Evolutionary conservation across 2,329 filamentous ascomycete genomes (phyloP).

Genomic region (Cryphonectria japonica): DNA sequence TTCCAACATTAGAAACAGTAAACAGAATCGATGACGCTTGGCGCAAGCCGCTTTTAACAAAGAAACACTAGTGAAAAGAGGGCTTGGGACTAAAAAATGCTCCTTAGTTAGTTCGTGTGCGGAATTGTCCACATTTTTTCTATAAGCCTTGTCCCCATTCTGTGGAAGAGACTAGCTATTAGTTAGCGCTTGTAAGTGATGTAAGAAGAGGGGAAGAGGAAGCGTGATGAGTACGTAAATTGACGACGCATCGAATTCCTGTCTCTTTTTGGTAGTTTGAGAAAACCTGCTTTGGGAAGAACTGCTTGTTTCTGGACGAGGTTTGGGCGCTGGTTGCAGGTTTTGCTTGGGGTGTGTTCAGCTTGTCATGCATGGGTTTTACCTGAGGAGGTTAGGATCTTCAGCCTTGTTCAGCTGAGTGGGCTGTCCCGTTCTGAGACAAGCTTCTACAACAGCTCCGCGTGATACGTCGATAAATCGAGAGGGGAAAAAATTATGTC

Average conservation of each 20-base stretch:
- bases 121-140: background rate
- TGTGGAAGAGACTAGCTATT: slow-evolving; percentile 10
- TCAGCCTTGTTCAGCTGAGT: background rate
- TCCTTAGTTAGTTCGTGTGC: background rate
- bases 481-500: background rate
- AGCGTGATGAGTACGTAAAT: background rate
- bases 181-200: background rate
- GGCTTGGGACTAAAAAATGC: background rate
- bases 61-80: background rate
- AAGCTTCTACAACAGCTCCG: background rate
- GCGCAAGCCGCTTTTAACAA: slow-evolving; percentile 12
- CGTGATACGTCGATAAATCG: background rate
- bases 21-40: slow-evolving; percentile 21
- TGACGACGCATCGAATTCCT: background rate
- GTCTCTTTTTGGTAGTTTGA: background rate
- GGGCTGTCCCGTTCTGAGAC: background rate
- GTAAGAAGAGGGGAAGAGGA: background rate
- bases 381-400: background rate
- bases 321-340: background rate
- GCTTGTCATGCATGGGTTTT: background rate
- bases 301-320: background rate
- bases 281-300: background rate
- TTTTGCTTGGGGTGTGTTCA: background rate
- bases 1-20: background rate
- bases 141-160: slow-evolving; percentile 9